Conservation (phyloP, 192 early-diverging fungal species). For the Geranomyces variabilis region DNA sequence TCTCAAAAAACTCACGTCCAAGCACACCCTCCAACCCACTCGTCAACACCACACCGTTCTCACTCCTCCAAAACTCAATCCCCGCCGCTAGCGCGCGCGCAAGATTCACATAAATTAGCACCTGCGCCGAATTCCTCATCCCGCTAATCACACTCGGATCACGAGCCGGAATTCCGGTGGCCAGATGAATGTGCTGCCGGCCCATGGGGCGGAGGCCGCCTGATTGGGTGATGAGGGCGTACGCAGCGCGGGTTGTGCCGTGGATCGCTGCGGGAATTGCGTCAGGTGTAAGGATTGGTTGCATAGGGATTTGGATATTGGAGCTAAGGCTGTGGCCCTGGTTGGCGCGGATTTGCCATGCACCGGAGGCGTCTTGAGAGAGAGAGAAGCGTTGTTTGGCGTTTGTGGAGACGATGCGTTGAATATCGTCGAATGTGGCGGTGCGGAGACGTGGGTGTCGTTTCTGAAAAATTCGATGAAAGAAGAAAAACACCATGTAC, state of each 20-base stretch:
- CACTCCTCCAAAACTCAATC: constrained; percentile 74
- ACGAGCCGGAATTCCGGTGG: constrained; percentile 62
- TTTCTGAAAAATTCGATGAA: constrained; percentile 47
- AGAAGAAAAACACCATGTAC: background rate
- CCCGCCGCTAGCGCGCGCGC: constrained; percentile 72
- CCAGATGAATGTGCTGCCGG: constrained; percentile 92
- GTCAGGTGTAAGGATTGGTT: constrained; percentile 47
- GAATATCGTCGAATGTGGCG: constrained; percentile 65
- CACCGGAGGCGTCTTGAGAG: constrained; percentile 39
- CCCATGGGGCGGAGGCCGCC: constrained; percentile 75
- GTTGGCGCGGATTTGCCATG: constrained; percentile 77
- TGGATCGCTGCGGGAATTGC: constrained; percentile 65
- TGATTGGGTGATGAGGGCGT: constrained; percentile 55
- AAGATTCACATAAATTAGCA: constrained; percentile 83
- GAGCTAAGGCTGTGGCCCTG: constrained; percentile 72
- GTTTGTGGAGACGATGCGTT: constrained; percentile 71
- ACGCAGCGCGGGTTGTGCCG: constrained; percentile 63
- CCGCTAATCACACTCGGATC: constrained; percentile 71
- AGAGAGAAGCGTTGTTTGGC: constrained; percentile 83
- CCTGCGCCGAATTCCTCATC: constrained; percentile 69
- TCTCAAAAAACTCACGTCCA: constrained; percentile 66
- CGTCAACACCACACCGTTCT: constrained; percentile 78
- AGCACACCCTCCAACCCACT: constrained; percentile 72
- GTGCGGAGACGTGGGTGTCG: constrained; percentile 58
- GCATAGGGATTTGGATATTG: constrained; percentile 50